Evolutionary conservation across 768 basidiomycete genomes (phyloP).

Genomic region (Leccinum boreale): DNA sequence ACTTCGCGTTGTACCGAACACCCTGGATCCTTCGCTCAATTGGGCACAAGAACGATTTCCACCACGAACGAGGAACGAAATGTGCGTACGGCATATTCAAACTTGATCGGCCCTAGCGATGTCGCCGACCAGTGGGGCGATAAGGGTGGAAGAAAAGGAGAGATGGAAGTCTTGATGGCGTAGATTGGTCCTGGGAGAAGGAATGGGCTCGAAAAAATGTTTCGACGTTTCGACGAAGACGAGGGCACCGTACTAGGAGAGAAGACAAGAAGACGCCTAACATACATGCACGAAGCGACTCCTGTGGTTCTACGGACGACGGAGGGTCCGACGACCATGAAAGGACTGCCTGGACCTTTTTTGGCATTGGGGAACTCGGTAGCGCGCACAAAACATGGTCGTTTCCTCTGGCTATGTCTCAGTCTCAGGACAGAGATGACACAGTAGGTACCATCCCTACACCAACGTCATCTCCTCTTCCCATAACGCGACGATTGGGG

Average conservation of each 20-base stretch:
- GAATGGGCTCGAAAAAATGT: constrained; percentile 34
- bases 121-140: constrained; percentile 57
- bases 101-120: constrained; percentile 55
- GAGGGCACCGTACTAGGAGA: constrained; percentile 2
- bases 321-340: constrained; percentile 48
- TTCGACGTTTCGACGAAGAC: constrained; percentile 17
- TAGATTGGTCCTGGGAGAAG: constrained; percentile 39
- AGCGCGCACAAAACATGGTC: constrained; percentile 13
- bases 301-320: constrained; percentile 41
- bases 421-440: neutral
- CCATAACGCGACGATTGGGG: neutral
- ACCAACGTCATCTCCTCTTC: constrained; percentile 23
- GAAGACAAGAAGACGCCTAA: neutral
- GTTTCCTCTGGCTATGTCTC: constrained; percentile 13
- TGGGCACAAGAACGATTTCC: neutral
- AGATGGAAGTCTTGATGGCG: constrained; percentile 41
- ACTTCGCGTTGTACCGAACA: constrained; percentile 74
- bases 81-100: constrained; percentile 55
- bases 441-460: constrained; percentile 14
- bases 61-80: constrained; percentile 20
- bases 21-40: constrained; percentile 48
- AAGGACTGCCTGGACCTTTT: constrained; percentile 54
- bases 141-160: constrained; percentile 40
- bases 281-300: constrained; percentile 30
- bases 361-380: constrained; percentile 38